Evolutionary conservation across 768 basidiomycete genomes (phyloP).

Genomic region (Mycena olivaceomarginata): DNA sequence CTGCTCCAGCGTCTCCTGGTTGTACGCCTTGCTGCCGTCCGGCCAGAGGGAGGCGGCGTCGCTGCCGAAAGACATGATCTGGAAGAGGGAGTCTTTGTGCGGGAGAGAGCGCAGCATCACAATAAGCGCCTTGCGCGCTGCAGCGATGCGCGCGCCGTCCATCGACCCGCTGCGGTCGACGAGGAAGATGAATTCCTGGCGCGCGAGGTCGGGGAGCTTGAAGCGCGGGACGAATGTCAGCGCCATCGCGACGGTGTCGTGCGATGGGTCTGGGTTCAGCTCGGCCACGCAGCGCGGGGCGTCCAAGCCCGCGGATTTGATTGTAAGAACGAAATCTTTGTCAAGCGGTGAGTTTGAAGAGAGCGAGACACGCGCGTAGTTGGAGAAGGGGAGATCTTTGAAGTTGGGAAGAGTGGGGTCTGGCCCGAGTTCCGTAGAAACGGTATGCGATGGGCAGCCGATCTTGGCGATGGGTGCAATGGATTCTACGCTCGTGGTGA

Average conservation of each 20-base stretch:
- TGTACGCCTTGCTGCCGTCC: slow-evolving; percentile 46
- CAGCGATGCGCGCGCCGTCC: slow-evolving; percentile 52
- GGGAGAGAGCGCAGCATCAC: slow-evolving; percentile 64
- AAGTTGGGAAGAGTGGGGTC: slow-evolving; percentile 41
- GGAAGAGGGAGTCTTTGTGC: slow-evolving; percentile 58
- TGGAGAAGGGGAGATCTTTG: background rate
- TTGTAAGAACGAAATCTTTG: slow-evolving; percentile 63
- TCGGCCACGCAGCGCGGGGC: slow-evolving; percentile 57
- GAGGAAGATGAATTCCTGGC: slow-evolving; percentile 68
- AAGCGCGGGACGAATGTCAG: slow-evolving; percentile 66
- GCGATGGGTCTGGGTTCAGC: slow-evolving; percentile 26
- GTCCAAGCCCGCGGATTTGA: slow-evolving; percentile 54
- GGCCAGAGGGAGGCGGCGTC: slow-evolving; percentile 53
- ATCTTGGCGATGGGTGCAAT: slow-evolving; percentile 38
- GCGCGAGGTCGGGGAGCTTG: slow-evolving; percentile 54
- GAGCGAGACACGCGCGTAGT: slow-evolving; percentile 11
- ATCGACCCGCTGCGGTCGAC: slow-evolving; percentile 69
- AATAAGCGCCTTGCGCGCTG: slow-evolving; percentile 59
- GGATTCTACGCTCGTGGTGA: slow-evolving; percentile 38
- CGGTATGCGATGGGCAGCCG: slow-evolving; percentile 38
- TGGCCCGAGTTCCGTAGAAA: slow-evolving; percentile 44
- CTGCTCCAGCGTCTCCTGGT: slow-evolving; percentile 46
- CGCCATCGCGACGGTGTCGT: slow-evolving; percentile 57
- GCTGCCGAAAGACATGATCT: slow-evolving; percentile 64
- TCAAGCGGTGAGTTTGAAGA: slow-evolving; percentile 46